Conservation (phyloP, 768 basidiomycete genomes). For the Sarcomyxa edulis region DNA sequence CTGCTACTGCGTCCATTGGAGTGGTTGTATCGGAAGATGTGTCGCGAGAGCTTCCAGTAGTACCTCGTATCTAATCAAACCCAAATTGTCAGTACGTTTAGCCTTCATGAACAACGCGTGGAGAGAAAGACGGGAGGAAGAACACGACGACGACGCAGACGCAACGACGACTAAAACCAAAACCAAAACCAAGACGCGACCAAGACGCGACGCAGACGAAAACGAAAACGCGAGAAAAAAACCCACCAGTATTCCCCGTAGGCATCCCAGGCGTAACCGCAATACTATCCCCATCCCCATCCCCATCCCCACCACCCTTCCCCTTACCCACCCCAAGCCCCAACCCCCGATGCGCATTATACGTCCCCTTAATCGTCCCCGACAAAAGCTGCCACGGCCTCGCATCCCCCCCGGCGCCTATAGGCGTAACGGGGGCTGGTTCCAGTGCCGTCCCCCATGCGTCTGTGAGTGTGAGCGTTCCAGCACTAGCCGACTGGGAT, state of each 20-base stretch:
- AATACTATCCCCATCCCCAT: constrained; percentile 29
- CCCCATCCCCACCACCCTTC: constrained; percentile 54
- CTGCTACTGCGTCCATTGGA: constrained; percentile 28
- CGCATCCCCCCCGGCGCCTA: constrained; percentile 34
- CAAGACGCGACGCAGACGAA: constrained; percentile 5
- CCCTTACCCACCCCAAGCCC: constrained; percentile 53
- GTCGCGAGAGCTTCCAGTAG: constrained; percentile 51
- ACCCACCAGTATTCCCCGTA: constrained; percentile 53
- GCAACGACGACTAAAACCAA: no score
- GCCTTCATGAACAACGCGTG: no score
- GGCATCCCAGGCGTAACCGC: constrained; percentile 50
- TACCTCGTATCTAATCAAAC: constrained; percentile 45
- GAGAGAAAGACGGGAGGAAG: no score
- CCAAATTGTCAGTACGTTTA: no score
- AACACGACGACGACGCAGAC: no score
- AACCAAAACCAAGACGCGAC: no score
- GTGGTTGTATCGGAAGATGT: constrained; percentile 69
- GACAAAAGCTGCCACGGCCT: constrained; percentile 47
- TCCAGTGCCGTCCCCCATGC: constrained; percentile 48
- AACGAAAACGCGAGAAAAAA: constrained; percentile 2
- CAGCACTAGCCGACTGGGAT: no score
- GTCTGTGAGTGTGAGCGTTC: constrained; percentile 46
- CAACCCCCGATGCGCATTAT: constrained; percentile 40
- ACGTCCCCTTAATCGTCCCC: constrained; percentile 61
- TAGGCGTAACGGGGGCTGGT: constrained; percentile 63